A percentile compares a stretch with the other conserved stretches of the same genome.
phyloP scores from a whole-genome alignment of 2,329 filamentous ascomycete species.

The Phialophora chinensis region DNA sequence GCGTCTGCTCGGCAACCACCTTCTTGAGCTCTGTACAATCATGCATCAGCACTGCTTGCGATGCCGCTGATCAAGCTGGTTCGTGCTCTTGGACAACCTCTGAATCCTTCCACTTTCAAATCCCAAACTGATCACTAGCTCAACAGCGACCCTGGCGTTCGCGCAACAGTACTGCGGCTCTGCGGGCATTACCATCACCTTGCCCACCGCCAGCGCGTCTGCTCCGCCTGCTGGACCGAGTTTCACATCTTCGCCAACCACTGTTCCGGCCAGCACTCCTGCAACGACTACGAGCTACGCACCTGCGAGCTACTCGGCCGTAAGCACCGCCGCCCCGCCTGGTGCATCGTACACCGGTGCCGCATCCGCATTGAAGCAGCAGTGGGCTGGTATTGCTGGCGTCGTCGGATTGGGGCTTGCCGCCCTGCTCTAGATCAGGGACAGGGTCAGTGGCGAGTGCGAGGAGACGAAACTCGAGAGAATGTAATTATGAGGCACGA shows the following conservation, averaged over 20 bases:
- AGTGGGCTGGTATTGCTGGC: constrained; percentile 30
- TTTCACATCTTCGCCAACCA: constrained; percentile 13
- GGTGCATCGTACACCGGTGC: constrained; percentile 29
- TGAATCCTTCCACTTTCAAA: neutral
- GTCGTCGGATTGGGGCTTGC: constrained; percentile 30
- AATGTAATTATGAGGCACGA: neutral
- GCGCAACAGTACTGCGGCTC: constrained; percentile 26
- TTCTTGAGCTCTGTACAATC: constrained; percentile 30
- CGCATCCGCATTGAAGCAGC: constrained; percentile 27
- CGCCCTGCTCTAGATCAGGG: constrained; percentile 24
- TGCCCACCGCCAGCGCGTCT: constrained; percentile 49
- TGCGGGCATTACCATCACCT: constrained; percentile 31
- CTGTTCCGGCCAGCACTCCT: constrained; percentile 9
- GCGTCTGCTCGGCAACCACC: constrained; percentile 26
- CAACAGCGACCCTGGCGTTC: constrained; percentile 31
- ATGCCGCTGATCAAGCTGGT: constrained; percentile 29
- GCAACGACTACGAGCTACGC: constrained; percentile 10
- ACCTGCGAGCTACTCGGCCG: constrained; percentile 4
- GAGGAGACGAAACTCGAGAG: neutral
- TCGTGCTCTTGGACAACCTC: constrained; percentile 1
- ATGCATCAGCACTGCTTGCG: constrained; percentile 31
- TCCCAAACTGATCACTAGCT: neutral
- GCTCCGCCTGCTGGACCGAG: constrained; percentile 14
- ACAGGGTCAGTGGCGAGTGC: neutral
- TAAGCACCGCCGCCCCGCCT: constrained; percentile 19